These are phyloP conservation scores for Grosmannia serpens DNA, from an alignment of 2,329 filamentous ascomycete species.

Conservation along the genomic window DNA sequence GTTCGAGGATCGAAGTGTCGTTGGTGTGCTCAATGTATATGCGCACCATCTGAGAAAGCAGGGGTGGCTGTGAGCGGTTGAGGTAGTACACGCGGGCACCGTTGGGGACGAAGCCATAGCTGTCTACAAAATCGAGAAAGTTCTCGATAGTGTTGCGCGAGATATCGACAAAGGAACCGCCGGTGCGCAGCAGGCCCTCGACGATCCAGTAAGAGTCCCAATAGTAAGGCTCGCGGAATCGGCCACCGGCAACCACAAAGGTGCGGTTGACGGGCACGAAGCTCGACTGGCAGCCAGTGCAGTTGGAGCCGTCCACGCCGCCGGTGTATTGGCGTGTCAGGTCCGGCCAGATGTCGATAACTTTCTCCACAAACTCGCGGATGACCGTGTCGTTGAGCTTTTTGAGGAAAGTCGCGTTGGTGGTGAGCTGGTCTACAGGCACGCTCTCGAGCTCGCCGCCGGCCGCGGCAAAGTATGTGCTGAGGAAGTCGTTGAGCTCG, in stretches of 20 bases:
- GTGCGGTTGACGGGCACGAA: constrained; percentile 56
- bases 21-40: constrained; percentile 53
- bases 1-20: constrained; percentile 46
- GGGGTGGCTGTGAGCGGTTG: constrained; percentile 55
- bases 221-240: constrained; percentile 60
- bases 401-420: constrained; percentile 45
- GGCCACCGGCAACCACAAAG: constrained; percentile 60
- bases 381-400: constrained; percentile 46
- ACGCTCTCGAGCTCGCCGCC: constrained; percentile 51
- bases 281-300: constrained; percentile 49
- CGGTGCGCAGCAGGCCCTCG: constrained; percentile 52
- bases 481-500: constrained; percentile 49
- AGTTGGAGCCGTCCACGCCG: constrained; percentile 26
- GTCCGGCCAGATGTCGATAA: constrained; percentile 60
- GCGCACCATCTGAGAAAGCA: constrained; percentile 55
- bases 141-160: constrained; percentile 59
- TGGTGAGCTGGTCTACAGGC: constrained; percentile 36
- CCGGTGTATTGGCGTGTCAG: constrained; percentile 49
- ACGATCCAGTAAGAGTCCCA: constrained; percentile 63
- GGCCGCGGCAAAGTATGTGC: constrained; percentile 50
- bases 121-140: constrained; percentile 54
- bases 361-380: constrained; percentile 48
- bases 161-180: constrained; percentile 51
- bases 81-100: constrained; percentile 54
- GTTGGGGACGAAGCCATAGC: constrained; percentile 56